Conservation (phyloP, 352 stramenopile species). For the Phytophthora pluvialis region DNA sequence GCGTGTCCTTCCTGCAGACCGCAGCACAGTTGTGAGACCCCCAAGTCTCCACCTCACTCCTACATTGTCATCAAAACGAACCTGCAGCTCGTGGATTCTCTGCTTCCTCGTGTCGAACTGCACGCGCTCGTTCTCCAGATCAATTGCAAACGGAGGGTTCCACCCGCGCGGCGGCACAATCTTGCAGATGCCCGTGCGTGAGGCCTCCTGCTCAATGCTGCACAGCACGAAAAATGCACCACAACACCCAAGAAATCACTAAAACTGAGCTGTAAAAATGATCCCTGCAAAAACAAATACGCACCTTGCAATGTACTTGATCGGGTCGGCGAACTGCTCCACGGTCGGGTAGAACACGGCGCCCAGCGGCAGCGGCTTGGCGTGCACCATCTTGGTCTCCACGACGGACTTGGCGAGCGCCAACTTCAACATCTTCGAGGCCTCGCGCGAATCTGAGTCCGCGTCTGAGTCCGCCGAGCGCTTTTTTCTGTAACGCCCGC, state of each 20-base stretch:
- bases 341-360: conserved; percentile 80
- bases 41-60: background rate
- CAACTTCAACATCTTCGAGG: conserved; percentile 70
- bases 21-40: background rate
- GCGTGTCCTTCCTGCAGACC: conserved; percentile 60
- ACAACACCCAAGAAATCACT: background rate
- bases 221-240: conserved; percentile 5
- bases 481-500: conserved; percentile 46
- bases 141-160: conserved; percentile 81
- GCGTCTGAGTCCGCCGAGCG: conserved; percentile 31
- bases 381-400: conserved; percentile 52
- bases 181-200: conserved; percentile 95
- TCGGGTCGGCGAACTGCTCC: conserved; percentile 89
- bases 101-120: conserved; percentile 95
- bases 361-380: conserved; percentile 40
- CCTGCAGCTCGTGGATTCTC: conserved; percentile 88
- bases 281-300: background rate
- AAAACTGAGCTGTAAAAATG: background rate
- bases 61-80: conserved; percentile 14
- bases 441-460: conserved; percentile 36
- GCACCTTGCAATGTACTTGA: conserved; percentile 89
- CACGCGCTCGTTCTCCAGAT: conserved; percentile 59
- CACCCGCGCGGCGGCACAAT: conserved; percentile 97
- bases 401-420: conserved; percentile 56
- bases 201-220: conserved; percentile 68